Base-by-base conservation (phyloP, 371 early-diverging fungal genomes). In the Capniomyces stellatus region DNA sequence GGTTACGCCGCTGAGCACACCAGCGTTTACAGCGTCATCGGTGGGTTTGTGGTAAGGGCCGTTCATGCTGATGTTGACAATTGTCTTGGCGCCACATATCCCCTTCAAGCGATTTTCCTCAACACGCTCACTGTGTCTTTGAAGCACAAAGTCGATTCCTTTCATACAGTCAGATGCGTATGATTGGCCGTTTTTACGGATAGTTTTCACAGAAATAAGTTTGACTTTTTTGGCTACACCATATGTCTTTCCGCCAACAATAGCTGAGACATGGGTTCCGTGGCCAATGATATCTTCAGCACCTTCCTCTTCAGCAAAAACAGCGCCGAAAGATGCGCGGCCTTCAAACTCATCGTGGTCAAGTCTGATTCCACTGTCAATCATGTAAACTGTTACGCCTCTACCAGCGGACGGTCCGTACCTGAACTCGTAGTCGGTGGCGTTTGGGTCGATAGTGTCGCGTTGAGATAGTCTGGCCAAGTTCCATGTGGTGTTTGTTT, bases 1-100 rank as follows among this genome's bases (percentile, higher is more conserved):
- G 62, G 80, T 71, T 28, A 97, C 72, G 61, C 95, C 93, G 39
- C 70, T 66, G 2, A 75, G 65, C 42, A 89, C 85, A n/a, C n/a
- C n/a, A n/a, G n/a, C n/a, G n/a, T n/a, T n/a, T n/a, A n/a, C n/a
- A 55, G 92, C 90, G 55, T 75, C 80, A 49, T 89, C 89, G 18
- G 87, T 84, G 27, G 73, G 59, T 58, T 96, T 87, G 54, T 94
- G 73, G 12, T 88, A 75, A 54, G 75, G 76, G 43, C 86, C 86
- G 56, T 92, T 95, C 48, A 97, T 72, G 54, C 83, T 83, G 93
- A 97, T 93, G 71, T 94, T 95, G 60, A 90, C 92, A 10, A 85
- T 92, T 22, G 89, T 79, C 43, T n/a, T n/a, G n/a, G 66, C 62
- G 52, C 59, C 51, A 1, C 75, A 74, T 31, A 61, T 64, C 28